These are phyloP conservation scores for Styphnolobium japonicum DNA, from an alignment of 306 rosid species.

Conservation along the genomic window DNA sequence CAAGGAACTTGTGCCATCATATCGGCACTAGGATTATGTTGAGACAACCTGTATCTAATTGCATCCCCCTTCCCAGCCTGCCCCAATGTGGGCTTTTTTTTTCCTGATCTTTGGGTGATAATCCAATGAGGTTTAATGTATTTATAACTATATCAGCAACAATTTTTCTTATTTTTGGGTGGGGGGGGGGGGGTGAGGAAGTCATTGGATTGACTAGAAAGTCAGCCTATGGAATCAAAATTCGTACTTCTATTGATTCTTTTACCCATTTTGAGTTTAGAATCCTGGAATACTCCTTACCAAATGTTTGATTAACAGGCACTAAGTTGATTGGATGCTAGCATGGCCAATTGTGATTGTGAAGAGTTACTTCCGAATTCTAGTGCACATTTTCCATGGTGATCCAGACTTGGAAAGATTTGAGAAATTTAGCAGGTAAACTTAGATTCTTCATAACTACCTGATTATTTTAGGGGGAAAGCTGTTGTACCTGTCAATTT, in stretches of 20 bases:
- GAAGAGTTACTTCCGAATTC: conserved; percentile 5
- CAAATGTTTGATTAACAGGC: conserved; percentile 31
- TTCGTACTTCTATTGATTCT: background rate
- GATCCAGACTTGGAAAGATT: conserved; percentile 4
- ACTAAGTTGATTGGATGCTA: conserved; percentile 48
- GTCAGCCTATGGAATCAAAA: background rate
- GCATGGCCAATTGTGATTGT: background rate
- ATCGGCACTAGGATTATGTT: too few species aligned
- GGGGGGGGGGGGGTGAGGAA: background rate
- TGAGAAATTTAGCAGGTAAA: conserved; percentile 27
- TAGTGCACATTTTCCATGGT: background rate
- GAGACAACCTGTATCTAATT: too few species aligned
- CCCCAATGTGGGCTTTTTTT: too few species aligned
- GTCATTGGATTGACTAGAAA: background rate
- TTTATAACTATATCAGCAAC: too few species aligned
- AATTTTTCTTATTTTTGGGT: too few species aligned
- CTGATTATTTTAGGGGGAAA: background rate
- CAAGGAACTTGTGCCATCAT: too few species aligned
- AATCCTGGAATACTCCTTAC: background rate
- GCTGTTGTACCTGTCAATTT: background rate
- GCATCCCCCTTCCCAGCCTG: too few species aligned
- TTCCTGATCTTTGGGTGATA: background rate
- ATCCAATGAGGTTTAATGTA: background rate
- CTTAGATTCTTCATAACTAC: background rate
- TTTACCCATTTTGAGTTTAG: background rate